phyloP scores from a whole-genome alignment of 139 green algal genomes.

The Pleodorina starrii region DNA sequence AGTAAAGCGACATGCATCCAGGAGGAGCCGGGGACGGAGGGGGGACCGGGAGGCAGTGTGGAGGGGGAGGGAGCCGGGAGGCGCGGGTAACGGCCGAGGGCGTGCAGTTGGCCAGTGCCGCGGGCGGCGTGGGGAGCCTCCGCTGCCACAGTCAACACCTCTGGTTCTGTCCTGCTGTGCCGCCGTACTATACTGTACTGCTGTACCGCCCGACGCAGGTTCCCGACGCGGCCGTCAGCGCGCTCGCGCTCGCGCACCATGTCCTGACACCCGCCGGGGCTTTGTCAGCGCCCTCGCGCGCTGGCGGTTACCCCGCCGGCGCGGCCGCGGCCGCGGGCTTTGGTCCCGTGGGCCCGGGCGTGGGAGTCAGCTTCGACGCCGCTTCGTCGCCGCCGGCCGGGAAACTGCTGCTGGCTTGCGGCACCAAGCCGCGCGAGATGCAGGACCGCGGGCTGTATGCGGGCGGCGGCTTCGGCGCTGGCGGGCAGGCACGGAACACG shows the following conservation, averaged over 20 bases:
- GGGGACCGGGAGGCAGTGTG: no score
- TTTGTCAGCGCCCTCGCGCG: not conserved
- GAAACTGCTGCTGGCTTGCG: constrained; percentile 33
- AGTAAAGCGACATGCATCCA: no score
- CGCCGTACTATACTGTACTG: no score
- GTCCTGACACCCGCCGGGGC: not conserved
- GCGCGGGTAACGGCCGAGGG: no score
- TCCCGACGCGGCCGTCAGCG: constrained; percentile 35
- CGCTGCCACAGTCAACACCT: no score
- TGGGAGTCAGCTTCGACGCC: not conserved
- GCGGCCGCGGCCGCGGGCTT: not conserved
- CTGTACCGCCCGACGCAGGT: no score
- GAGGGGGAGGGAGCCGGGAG: no score
- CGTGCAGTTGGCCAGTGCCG: no score
- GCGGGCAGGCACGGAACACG: not conserved
- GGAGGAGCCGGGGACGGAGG: no score
- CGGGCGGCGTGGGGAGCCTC: no score
- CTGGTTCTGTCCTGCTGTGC: no score
- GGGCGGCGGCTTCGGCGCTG: not conserved
- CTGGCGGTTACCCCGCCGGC: not conserved
- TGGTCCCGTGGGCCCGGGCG: no score
- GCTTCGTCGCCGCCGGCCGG: not conserved
- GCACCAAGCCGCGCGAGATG: constrained; percentile 33
- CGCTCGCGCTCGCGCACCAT: constrained; percentile 13
- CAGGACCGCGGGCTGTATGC: constrained; percentile 27